Conservation (phyloP, 164 flowering plant species). For the Tetracentron sinense region DNA sequence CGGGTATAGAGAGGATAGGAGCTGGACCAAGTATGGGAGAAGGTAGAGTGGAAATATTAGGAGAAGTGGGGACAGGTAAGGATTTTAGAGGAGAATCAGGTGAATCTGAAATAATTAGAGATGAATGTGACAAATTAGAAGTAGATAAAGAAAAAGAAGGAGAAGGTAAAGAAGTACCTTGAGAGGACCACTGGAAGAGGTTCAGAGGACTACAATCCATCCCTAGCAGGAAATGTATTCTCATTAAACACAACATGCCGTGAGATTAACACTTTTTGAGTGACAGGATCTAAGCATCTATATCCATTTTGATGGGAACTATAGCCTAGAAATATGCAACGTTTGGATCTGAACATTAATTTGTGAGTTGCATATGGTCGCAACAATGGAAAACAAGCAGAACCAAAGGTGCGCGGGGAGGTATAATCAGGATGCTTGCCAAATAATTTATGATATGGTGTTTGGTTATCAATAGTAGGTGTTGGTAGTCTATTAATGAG, state of each 20-base stretch:
- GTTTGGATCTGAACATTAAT: background rate
- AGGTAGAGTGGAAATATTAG: no score
- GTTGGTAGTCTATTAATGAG: constrained; percentile 1
- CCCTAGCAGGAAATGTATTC: background rate
- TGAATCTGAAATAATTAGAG: no score
- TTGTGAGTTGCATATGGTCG: background rate
- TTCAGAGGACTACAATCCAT: background rate
- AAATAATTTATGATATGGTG: background rate
- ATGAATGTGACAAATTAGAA: no score
- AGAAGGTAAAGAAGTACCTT: background rate
- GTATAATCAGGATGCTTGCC: background rate
- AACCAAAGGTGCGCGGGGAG: background rate
- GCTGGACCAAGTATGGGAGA: no score
- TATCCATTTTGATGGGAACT: background rate
- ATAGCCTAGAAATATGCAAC: constrained; percentile 4
- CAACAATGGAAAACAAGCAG: background rate
- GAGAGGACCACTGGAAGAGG: background rate
- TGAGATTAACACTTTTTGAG: background rate
- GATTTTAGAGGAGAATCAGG: no score
- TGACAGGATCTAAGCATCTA: background rate
- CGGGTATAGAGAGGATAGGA: no score
- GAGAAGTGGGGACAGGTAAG: no score
- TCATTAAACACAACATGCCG: constrained; percentile 9
- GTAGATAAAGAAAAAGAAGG: no score
- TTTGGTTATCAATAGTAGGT: background rate